Evolutionary conservation across 306 rosid species (phyloP), one percentile per base, ranked within the genome.

Genomic region (Rosa persica): DNA sequence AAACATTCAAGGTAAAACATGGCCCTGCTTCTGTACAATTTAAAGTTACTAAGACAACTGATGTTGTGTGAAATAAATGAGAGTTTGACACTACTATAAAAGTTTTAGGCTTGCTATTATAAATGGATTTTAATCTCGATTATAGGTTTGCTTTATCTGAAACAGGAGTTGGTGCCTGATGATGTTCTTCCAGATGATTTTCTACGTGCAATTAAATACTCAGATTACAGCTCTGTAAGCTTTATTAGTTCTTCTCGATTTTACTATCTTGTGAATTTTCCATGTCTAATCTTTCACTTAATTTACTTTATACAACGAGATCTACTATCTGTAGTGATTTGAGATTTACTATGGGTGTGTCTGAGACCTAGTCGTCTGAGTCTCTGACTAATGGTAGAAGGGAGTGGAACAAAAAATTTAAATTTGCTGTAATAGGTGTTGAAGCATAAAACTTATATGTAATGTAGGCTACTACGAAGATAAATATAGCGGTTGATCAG

Each of bases 181-280:
- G 43, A 83, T 76, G 88, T 85, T 67, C 98, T 91, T 74, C 96
- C 98, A n/a, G 85, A 85, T 20, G 90, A 93, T 79, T 95, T 91
- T 81, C 60, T 72, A 48, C 87, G 76, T 57, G 90, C 96, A 47
- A 87, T 95, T 74, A 89, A 89, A 84, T 81, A 85, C 67, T 71
- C 93, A n/a, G 99, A 95, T 83, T 95, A 95, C 86, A 84, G 93
- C 83, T 89, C 98, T 81, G 99, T 95, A 91, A 93, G 93, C 36
- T 82, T 47, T 64, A 46, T 66, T 72, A 62, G 5, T 75, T 73
- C 46, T 17, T 17, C 40, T 42, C 19, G 13, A 12, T 39, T 30
- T 7, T 12, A 3, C 19, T 13, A 23, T 30, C 17, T 15, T 67
- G 70, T 34, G 48, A 70, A 43, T 58, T 11, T 42, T 4, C 34